phyloP scores from a whole-genome alignment of 164 flowering plant genomes.

The Magnolia kwangsiensis region DNA sequence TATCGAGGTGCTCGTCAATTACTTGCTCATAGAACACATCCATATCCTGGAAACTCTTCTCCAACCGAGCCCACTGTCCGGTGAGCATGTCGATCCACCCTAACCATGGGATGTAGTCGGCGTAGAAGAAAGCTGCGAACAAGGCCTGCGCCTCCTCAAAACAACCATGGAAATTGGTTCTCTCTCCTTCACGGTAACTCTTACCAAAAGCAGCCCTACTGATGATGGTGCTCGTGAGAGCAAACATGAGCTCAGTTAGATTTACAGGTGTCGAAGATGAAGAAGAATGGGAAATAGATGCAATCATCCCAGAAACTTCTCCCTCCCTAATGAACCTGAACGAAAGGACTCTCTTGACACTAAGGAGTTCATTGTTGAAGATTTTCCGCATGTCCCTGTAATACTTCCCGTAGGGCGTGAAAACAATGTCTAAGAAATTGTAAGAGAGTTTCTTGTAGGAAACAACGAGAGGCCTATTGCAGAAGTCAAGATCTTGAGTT shows the following conservation, averaged over 20 bases:
- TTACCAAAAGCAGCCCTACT: conserved; percentile 10
- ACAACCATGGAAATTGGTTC: not conserved
- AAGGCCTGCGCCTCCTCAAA: not conserved
- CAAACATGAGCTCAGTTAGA: not conserved
- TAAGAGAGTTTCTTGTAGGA: conserved; percentile 3
- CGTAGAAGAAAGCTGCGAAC: not conserved
- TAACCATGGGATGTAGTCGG: conserved; percentile 5
- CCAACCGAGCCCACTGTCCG: not conserved
- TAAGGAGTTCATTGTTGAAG: conserved; percentile 12
- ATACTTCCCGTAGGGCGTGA: conserved; percentile 20
- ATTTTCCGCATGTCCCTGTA: conserved; percentile 29
- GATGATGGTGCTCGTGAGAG: conserved; percentile 3
- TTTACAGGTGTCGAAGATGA: not conserved
- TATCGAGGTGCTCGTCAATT: conserved; percentile 1
- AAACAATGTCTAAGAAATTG: conserved; percentile 11
- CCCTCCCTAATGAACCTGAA: conserved; percentile 10
- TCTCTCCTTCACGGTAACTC: not conserved
- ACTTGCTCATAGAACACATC: conserved; percentile 7
- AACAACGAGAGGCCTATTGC: conserved; percentile 13
- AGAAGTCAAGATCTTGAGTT: conserved; percentile 12
- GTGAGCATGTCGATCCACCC: conserved; percentile 5
- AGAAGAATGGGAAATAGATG: not conserved
- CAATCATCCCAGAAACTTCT: conserved; percentile 12
- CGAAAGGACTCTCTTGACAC: conserved; percentile 14
- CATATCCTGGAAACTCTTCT: not conserved